These are phyloP conservation scores for Blastobotrys serpentis DNA, from an alignment of 1,139 yeast species.

Conservation along the genomic window DNA sequence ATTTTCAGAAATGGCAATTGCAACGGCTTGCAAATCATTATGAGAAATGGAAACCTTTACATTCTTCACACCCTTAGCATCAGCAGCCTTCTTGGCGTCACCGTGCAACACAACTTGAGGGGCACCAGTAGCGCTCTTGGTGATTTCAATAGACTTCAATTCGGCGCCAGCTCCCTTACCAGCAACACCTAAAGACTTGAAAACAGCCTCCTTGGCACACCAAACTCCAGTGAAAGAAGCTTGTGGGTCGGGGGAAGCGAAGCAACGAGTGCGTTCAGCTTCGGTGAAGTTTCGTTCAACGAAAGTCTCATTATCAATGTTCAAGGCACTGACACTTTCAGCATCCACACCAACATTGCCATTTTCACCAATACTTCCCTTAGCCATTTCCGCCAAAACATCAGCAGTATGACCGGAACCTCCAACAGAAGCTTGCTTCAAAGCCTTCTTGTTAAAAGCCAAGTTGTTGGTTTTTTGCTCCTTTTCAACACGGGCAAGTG, in stretches of 20 bases:
- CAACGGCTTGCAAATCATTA: constrained; percentile 95
- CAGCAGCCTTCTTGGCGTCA: constrained; percentile 72
- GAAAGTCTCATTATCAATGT: constrained; percentile 83
- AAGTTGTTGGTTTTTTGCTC: constrained; percentile 51
- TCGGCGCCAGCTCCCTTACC: constrained; percentile 96
- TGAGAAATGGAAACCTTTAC: constrained; percentile 91
- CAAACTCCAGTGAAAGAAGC: constrained; percentile 97
- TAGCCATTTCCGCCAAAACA: constrained; percentile 39
- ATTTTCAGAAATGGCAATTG: constrained; percentile 82
- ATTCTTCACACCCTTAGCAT: constrained; percentile 61
- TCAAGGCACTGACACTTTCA: constrained; percentile 78
- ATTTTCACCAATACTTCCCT: constrained; percentile 48
- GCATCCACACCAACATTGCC: constrained; percentile 96
- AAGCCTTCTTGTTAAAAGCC: constrained; percentile 48
- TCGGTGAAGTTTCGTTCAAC: constrained; percentile 87
- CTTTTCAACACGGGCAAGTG: constrained; percentile 76
- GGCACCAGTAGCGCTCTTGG: constrained; percentile 71
- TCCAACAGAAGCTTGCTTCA: constrained; percentile 32
- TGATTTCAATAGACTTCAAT: constrained; percentile 83
- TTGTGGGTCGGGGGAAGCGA: constrained; percentile 66
- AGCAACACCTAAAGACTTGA: constrained; percentile 87
- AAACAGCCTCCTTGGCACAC: constrained; percentile 99
- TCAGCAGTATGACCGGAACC: constrained; percentile 45
- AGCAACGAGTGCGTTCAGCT: constrained; percentile 76
- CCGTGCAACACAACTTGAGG: constrained; percentile 80